phyloP scores from a whole-genome alignment of 2,329 filamentous ascomycete genomes.

The Aspergillus tubingensis region DNA sequence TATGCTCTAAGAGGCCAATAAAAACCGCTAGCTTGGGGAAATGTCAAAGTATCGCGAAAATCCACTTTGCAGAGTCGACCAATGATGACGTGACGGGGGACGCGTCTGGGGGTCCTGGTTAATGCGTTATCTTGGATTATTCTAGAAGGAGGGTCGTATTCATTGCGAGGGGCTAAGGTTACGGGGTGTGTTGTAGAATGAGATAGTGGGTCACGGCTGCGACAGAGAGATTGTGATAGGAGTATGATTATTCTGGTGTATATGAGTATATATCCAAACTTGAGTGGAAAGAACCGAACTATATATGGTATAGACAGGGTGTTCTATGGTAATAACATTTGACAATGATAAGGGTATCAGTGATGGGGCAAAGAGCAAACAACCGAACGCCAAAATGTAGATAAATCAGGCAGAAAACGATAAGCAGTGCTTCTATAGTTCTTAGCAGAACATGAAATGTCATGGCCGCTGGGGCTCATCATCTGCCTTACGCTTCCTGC shows the following conservation, averaged over 20 bases:
- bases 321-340: neutral
- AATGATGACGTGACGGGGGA: neutral
- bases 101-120: neutral
- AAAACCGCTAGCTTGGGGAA: neutral
- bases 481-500: constrained; percentile 35
- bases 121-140: neutral
- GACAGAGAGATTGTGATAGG: neutral
- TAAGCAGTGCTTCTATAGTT: neutral
- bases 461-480: constrained; percentile 28
- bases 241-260: neutral
- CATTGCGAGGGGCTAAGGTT: neutral
- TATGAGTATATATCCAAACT: neutral
- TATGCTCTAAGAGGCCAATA: neutral
- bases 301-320: neutral
- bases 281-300: neutral
- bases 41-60: neutral
- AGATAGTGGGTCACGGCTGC: neutral
- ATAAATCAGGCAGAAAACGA: neutral
- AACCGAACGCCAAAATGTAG: neutral
- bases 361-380: neutral
- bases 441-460: neutral
- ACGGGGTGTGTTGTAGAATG: neutral
- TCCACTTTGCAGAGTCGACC: neutral
- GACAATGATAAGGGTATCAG: constrained; percentile 12
- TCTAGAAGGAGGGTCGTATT: neutral